A percentile compares a stretch with the other conserved stretches of the same genome.
Conservation (phyloP, 78 protist species). For the Acrasis kona region DNA sequence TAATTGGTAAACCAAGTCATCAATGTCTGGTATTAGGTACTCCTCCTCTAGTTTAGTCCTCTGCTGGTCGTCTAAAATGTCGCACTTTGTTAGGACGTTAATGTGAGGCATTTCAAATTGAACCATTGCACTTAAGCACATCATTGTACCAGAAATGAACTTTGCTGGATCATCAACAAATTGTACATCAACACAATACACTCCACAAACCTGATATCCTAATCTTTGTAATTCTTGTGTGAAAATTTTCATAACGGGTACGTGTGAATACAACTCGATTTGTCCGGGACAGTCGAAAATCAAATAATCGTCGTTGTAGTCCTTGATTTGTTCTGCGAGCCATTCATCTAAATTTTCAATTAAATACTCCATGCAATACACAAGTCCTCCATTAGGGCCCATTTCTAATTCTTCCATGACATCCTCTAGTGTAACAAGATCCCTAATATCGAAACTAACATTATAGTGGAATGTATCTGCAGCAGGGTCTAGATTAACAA, state of each 20-base stretch:
- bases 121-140: conserved; percentile 82
- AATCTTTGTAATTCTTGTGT: conserved; percentile 33
- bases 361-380: conserved; percentile 89
- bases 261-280: conserved; percentile 89
- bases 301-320: conserved; percentile 88
- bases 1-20: too few relatives aligned
- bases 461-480: conserved; percentile 79
- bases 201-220: conserved; percentile 36
- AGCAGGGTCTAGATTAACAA: conserved; percentile 96
- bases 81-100: conserved; percentile 85
- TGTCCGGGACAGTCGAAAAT: conserved; percentile 97
- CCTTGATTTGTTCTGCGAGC: conserved; percentile 79
- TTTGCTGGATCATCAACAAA: conserved; percentile 28
- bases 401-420: conserved; percentile 79
- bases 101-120: conserved; percentile 85
- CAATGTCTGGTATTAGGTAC: too few relatives aligned
- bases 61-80: too few relatives aligned
- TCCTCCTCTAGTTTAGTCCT: too few relatives aligned
- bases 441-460: conserved; percentile 72
- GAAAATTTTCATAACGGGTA: conserved; percentile 64
- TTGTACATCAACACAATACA: conserved; percentile 79
- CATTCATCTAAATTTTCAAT: conserved; percentile 69
- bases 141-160: conserved; percentile 49
- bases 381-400: conserved; percentile 98
- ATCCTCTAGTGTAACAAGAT: conserved; percentile 78